These are phyloP conservation scores for Psidium guajava DNA, from an alignment of 345 rosid genomes.

Conservation along the genomic window DNA sequence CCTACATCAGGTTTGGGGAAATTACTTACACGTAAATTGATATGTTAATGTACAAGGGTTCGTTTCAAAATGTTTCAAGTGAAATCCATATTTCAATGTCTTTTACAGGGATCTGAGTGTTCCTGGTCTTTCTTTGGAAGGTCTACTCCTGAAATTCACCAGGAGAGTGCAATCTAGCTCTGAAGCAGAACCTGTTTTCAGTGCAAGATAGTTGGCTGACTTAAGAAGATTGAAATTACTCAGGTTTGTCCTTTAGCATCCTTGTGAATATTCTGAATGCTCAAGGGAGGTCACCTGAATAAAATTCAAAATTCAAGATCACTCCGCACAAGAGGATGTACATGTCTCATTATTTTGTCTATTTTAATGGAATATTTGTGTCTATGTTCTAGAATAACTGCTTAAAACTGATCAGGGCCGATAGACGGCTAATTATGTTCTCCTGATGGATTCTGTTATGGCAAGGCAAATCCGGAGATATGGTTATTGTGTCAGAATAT, in stretches of 20 bases:
- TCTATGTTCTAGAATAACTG: background rate
- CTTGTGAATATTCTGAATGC: background rate
- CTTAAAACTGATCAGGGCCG: background rate
- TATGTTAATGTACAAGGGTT: background rate
- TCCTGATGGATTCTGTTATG: background rate
- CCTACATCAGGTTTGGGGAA: slow-evolving; percentile 53
- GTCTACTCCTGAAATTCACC: slow-evolving; percentile 74
- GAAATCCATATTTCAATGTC: background rate
- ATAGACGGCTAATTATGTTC: background rate
- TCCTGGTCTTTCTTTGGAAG: slow-evolving; percentile 81
- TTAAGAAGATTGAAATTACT: background rate
- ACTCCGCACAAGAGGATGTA: background rate
- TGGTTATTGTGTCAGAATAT: background rate
- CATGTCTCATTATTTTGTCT: background rate
- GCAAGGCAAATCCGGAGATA: background rate
- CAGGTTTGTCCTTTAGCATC: background rate
- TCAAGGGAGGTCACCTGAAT: background rate
- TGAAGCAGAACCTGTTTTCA: slow-evolving; percentile 66
- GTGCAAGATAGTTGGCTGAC: slow-evolving; percentile 35
- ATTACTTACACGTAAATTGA: background rate
- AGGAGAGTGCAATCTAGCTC: slow-evolving; percentile 58
- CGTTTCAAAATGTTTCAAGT: background rate
- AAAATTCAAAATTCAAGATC: background rate
- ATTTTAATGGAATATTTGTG: background rate
- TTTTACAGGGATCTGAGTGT: slow-evolving; percentile 65